Evolutionary conservation across 305 asterid species (phyloP).

Genomic region (Fraxinus ornus): DNA sequence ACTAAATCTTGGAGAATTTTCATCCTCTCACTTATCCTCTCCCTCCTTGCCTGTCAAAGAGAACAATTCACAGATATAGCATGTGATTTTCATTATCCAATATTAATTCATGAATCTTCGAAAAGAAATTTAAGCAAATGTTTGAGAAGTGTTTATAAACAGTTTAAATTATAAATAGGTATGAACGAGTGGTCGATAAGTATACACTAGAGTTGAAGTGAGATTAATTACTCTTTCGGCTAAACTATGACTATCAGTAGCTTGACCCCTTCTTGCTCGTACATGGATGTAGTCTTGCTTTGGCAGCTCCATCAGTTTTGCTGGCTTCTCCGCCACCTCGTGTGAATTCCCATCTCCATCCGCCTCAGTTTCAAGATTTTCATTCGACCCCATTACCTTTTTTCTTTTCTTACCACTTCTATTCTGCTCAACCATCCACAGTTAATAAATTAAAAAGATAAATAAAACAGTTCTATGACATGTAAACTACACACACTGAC

Average conservation of each 20-base stretch:
- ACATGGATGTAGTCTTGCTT: slow-evolving; percentile 67
- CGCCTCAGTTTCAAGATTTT: slow-evolving; percentile 37
- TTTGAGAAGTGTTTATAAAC: not conserved
- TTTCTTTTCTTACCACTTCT: slow-evolving; percentile 42
- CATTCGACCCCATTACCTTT: slow-evolving; percentile 43
- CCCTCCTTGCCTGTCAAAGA: slow-evolving; percentile 25
- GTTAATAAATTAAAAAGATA: not conserved
- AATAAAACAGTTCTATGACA: not conserved
- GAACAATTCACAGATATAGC: not conserved
- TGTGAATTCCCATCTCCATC: slow-evolving; percentile 54
- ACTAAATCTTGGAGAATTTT: slow-evolving; percentile 25
- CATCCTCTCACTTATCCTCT: slow-evolving; percentile 27
- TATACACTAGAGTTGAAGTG: not conserved
- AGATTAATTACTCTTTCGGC: slow-evolving; percentile 11
- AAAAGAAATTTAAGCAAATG: not conserved
- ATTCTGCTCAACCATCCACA: slow-evolving; percentile 30
- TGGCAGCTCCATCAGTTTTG: slow-evolving; percentile 56
- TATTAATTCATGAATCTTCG: not conserved
- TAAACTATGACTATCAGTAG: slow-evolving; percentile 22
- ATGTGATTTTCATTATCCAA: not conserved
- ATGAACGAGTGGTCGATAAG: not conserved
- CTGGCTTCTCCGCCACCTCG: slow-evolving; percentile 50
- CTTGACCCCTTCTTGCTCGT: slow-evolving; percentile 21
- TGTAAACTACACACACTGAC: not conserved
- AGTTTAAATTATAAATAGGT: too few relatives aligned